phyloP scores from a whole-genome alignment of 306 rosid species.

The Fragaria nilgerrensis region DNA sequence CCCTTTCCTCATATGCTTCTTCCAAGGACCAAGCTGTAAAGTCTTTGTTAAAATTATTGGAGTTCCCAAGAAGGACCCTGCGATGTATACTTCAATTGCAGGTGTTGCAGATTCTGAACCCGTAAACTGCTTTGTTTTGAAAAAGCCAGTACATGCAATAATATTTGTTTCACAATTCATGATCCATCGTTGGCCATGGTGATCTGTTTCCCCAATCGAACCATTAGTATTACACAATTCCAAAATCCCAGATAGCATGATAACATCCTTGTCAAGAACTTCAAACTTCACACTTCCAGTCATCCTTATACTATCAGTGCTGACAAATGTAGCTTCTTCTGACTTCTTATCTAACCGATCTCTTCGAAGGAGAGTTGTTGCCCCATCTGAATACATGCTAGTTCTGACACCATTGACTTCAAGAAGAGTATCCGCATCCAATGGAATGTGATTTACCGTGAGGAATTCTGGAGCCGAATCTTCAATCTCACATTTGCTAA shows the following conservation, averaged over 20 bases:
- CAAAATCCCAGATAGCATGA: constrained; percentile 61
- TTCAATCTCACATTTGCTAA: constrained; percentile 69
- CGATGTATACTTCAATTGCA: constrained; percentile 70
- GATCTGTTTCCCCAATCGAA: constrained; percentile 32
- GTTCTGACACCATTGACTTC: constrained; percentile 76
- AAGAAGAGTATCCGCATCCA: constrained; percentile 66
- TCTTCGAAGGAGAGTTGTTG: constrained; percentile 57
- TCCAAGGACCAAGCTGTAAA: constrained; percentile 46
- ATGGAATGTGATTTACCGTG: constrained; percentile 61
- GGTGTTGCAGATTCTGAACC: constrained; percentile 47
- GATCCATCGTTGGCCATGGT: constrained; percentile 52
- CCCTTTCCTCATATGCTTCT: constrained; percentile 48
- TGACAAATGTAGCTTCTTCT: constrained; percentile 77
- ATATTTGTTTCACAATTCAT: constrained; percentile 61
- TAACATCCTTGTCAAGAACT: constrained; percentile 61
- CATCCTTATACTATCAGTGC: constrained; percentile 77
- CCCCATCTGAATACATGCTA: constrained; percentile 56
- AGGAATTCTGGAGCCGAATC: constrained; percentile 64
- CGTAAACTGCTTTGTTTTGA: constrained; percentile 47
- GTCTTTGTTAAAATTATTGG: constrained; percentile 76
- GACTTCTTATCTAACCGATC: constrained; percentile 73
- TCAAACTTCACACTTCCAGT: constrained; percentile 75
- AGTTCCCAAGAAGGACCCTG: constrained; percentile 63
- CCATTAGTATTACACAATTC: constrained; percentile 46
- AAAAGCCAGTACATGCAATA: constrained; percentile 41